Base-by-base conservation (phyloP, 768 basidiomycete genomes). In the Melanogaster broomeanus region DNA sequence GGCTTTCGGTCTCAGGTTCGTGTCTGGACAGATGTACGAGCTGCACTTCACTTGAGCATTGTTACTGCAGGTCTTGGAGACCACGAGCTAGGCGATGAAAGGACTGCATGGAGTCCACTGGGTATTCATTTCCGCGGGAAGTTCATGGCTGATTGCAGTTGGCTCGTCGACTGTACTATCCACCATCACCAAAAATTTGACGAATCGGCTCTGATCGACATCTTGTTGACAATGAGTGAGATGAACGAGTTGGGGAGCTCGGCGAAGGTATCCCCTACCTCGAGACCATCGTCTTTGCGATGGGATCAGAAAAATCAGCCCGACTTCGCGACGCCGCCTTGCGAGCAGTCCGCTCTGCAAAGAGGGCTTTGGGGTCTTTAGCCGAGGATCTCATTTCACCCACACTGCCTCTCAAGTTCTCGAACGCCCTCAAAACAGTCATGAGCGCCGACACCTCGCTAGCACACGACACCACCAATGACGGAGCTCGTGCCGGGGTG, bases 291-390 rank as follows among this genome's bases (percentile, higher is more conserved):
- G 6, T 52, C 18, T 52, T 39, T 21, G 51, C 35, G 16, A 52
- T 52, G 51, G 38, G 28, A 16, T 22, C 48, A 16, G 38, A 49
- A 6, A 52, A 46, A 19, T 19, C 34, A 18, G 19, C 28, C 13
- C 51, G 11, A 38, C 38, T 52, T 49, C 48, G 51, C 25, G n/a
- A 52, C 37, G 51, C 51, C 19, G 48, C 51, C 11, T 6, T 52
- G 10, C 16, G 28, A 15, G 48, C 46, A 22, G 37, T 33, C 3
- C 37, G 41, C 33, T 33, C 33, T 19, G 18, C 38, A 30, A 52
- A 28, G 30, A 33, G 30, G 19, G 37, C 28, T 37, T 31, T 52
- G 18, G 28, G 34, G 19, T n/a, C 28, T 12, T 31, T 49, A 19
- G 47, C 34, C 22, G 33, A 19, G 7, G 30, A 49, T 35, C 30